A percentile compares a stretch with the other conserved stretches of the same genome.
phyloP scores from a whole-genome alignment of 352 stramenopile genomes.

The Globisporangium parvum region DNA sequence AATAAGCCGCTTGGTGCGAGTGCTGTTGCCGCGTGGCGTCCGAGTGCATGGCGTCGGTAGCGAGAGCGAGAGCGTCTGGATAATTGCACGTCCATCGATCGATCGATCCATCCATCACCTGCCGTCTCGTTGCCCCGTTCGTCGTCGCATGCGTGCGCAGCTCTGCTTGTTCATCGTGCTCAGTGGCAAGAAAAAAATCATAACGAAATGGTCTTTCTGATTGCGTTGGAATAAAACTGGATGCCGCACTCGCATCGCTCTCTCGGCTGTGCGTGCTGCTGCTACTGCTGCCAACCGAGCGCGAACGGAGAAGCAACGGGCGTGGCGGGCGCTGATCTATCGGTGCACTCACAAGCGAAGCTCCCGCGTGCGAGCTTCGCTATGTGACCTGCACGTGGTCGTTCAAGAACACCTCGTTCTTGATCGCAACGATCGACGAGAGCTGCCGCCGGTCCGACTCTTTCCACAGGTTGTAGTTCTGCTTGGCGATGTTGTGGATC shows the following conservation, averaged over 20 bases:
- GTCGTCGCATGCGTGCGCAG: too few species aligned
- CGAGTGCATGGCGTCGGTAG: too few species aligned
- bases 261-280: too few species aligned
- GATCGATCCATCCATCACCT: too few species aligned
- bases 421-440: constrained; percentile 77
- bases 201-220: too few species aligned
- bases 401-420: constrained; percentile 73
- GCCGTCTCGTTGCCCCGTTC: too few species aligned
- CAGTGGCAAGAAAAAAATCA: too few species aligned
- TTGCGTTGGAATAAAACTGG: too few species aligned
- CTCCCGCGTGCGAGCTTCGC: not conserved
- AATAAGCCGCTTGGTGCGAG: constrained; percentile 6
- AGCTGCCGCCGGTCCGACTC: constrained; percentile 71
- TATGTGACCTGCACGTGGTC: constrained; percentile 47
- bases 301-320: not conserved
- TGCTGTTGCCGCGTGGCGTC: not conserved
- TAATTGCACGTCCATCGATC: too few species aligned
- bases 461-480: constrained; percentile 85
- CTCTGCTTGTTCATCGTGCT: too few species aligned
- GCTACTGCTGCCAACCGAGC: not conserved
- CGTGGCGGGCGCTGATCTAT: not conserved
- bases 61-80: not conserved
- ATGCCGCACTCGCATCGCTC: too few species aligned
- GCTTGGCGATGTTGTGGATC: constrained; percentile 75
- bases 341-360: not conserved